These are phyloP conservation scores for Pseudogymnoascus sp. DNA, from an alignment of 2,329 filamentous ascomycete species.

Conservation along the genomic window DNA sequence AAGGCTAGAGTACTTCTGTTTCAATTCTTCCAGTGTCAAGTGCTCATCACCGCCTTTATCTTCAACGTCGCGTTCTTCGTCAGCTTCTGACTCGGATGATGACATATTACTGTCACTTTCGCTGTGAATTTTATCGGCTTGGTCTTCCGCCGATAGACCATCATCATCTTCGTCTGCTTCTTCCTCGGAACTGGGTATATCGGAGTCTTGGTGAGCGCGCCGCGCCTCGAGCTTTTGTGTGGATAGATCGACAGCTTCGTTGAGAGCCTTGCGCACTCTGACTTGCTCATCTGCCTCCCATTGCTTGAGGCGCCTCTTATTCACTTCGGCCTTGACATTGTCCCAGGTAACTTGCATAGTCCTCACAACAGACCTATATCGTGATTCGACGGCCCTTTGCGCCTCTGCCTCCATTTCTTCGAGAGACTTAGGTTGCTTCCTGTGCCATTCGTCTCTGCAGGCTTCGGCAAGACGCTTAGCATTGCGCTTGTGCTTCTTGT, in stretches of 20 bases:
- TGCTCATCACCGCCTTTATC: constrained; percentile 50
- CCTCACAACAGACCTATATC: constrained; percentile 64
- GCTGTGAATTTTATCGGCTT: constrained; percentile 37
- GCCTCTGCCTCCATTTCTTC: constrained; percentile 80
- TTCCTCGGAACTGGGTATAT: constrained; percentile 36
- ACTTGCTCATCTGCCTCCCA: constrained; percentile 59
- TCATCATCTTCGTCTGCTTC: constrained; percentile 29
- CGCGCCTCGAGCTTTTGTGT: constrained; percentile 59
- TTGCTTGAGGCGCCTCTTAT: constrained; percentile 48
- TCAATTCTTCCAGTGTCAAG: constrained; percentile 60
- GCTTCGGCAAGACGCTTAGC: constrained; percentile 75
- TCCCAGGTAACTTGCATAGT: constrained; percentile 52
- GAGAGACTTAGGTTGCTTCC: constrained; percentile 62
- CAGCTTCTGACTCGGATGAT: constrained; percentile 51
- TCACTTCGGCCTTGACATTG: constrained; percentile 53
- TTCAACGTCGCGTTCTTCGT: constrained; percentile 38
- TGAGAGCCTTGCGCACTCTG: constrained; percentile 58
- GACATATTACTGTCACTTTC: constrained; percentile 51
- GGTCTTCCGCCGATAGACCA: constrained; percentile 33
- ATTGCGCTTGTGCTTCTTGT: constrained; percentile 62
- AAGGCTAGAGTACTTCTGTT: constrained; percentile 58
- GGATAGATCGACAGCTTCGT: constrained; percentile 63
- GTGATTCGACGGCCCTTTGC: constrained; percentile 52
- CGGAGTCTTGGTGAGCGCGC: constrained; percentile 45
- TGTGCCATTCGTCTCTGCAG: constrained; percentile 65